A percentile compares a stretch with the other conserved stretches of the same genome.
Conservation (phyloP, 2,329 filamentous ascomycete species). For the Coniochaeta pulveracea region DNA sequence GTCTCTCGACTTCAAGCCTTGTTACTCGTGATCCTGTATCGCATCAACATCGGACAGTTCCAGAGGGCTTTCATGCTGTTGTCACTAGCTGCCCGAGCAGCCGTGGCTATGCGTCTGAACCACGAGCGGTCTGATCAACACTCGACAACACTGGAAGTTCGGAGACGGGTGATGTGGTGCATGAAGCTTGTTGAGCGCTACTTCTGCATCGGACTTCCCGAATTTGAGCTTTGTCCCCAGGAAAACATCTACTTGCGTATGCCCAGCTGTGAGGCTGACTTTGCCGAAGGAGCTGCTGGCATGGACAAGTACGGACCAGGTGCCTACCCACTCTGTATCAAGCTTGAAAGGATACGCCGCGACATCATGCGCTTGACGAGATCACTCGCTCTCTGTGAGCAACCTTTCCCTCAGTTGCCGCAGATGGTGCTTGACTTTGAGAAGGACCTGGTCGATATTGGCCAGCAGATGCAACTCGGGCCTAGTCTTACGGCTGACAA, state of each 20-base stretch:
- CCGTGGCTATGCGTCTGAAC: constrained; percentile 25
- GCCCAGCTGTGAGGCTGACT: constrained; percentile 21
- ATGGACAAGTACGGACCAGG: constrained; percentile 8
- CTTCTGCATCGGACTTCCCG: constrained; percentile 27
- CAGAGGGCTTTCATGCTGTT: constrained; percentile 23
- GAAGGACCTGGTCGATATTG: constrained; percentile 9
- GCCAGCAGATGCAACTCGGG: constrained; percentile 9
- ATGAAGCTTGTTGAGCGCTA: constrained; percentile 27
- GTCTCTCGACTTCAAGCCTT: constrained; percentile 21
- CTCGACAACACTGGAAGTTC: constrained; percentile 22
- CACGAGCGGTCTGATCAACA: constrained; percentile 23
- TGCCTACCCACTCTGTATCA: constrained; percentile 9
- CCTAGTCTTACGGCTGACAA: constrained; percentile 8
- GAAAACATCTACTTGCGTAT: constrained; percentile 26
- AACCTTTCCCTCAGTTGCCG: constrained; percentile 10
- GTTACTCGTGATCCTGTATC: constrained; percentile 18
- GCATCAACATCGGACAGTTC: constrained; percentile 20
- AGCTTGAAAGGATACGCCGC: constrained; percentile 10
- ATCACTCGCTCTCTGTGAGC: constrained; percentile 11
- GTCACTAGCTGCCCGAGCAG: constrained; percentile 22
- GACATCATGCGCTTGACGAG: constrained; percentile 13
- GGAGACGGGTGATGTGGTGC: constrained; percentile 27
- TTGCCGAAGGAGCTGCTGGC: constrained; percentile 8
- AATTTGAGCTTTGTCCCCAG: constrained; percentile 27
- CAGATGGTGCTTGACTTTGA: constrained; percentile 12